Conservation (phyloP, 257 asterid genomes). For the Eustoma russellianum region DNA sequence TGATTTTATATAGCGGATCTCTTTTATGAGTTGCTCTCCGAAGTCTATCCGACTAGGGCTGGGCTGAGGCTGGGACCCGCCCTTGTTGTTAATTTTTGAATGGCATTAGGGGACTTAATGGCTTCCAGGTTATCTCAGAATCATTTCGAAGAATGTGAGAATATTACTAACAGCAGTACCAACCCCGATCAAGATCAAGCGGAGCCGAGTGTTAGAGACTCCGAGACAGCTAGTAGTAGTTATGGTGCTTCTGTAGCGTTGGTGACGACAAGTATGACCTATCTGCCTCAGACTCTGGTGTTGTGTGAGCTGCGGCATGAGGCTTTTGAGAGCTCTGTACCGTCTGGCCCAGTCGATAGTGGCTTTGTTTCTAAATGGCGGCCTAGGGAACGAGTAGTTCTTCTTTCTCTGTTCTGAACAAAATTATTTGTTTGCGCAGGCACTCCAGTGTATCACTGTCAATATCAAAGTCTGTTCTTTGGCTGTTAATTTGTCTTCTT, state of each 20-base stretch:
- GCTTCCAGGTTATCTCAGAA: conserved; percentile 79
- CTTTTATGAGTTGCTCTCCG: conserved; percentile 53
- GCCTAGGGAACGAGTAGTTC: conserved; percentile 78
- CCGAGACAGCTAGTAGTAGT: conserved; percentile 64
- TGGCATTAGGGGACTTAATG: conserved; percentile 99
- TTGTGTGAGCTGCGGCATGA: conserved; percentile 92
- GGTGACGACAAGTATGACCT: conserved; percentile 79
- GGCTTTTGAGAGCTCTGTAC: conserved; percentile 71
- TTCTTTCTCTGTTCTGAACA: not conserved
- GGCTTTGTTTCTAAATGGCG: conserved; percentile 95
- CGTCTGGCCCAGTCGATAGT: conserved; percentile 77
- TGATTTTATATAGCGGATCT: conserved; percentile 7
- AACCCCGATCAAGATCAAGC: conserved; percentile 19
- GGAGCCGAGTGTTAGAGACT: conserved; percentile 52
- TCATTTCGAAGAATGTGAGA: conserved; percentile 60
- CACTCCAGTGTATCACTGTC: no score
- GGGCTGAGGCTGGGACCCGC: conserved; percentile 26
- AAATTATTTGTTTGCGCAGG: no score
- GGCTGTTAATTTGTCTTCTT: no score
- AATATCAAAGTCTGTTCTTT: no score
- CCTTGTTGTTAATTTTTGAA: conserved; percentile 27
- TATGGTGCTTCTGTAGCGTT: conserved; percentile 28
- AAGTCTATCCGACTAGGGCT: conserved; percentile 82
- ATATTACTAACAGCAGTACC: conserved; percentile 11
- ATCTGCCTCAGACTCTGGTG: conserved; percentile 80